These are phyloP conservation scores for Umbelopsis sp. DNA, from an alignment of 371 early-diverging fungal species.

Conservation along the genomic window DNA sequence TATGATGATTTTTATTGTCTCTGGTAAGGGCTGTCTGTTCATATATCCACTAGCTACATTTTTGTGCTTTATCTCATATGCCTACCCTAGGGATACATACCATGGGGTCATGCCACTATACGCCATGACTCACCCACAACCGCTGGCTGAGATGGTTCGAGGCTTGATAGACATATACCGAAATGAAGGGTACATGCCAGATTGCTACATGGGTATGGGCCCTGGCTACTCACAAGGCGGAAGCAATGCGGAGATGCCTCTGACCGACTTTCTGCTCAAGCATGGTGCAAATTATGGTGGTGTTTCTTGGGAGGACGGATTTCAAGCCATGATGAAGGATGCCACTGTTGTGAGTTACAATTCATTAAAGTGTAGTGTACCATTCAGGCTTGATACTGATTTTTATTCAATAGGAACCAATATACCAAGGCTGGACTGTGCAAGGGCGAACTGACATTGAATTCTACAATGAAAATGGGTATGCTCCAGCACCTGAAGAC, in stretches of 20 bases:
- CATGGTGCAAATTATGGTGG: neutral
- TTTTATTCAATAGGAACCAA: neutral
- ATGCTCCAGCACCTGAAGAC: conserved; percentile 11
- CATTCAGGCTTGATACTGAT: neutral
- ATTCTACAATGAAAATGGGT: conserved; percentile 14
- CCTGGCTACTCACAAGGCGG: conserved; percentile 7
- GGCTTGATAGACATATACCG: conserved; percentile 13
- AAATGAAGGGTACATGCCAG: conserved; percentile 12
- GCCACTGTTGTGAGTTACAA: neutral
- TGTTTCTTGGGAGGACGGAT: neutral
- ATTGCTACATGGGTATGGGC: conserved; percentile 13
- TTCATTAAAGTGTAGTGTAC: neutral
- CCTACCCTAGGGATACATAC: neutral
- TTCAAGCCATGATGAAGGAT: conserved; percentile 13
- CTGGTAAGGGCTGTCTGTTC: neutral
- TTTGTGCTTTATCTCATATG: neutral
- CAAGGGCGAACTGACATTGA: conserved; percentile 8
- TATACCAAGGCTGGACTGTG: neutral
- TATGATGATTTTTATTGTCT: conserved; percentile 20
- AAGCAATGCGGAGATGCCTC: conserved; percentile 5
- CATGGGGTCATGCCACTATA: conserved; percentile 10
- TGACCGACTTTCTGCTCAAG: conserved; percentile 3
- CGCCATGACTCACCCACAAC: neutral
- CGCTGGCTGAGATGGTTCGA: conserved; percentile 4
- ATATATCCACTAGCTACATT: neutral